phyloP scores from a whole-genome alignment of 2,329 filamentous ascomycete genomes.

The Alternaria postmessia region DNA sequence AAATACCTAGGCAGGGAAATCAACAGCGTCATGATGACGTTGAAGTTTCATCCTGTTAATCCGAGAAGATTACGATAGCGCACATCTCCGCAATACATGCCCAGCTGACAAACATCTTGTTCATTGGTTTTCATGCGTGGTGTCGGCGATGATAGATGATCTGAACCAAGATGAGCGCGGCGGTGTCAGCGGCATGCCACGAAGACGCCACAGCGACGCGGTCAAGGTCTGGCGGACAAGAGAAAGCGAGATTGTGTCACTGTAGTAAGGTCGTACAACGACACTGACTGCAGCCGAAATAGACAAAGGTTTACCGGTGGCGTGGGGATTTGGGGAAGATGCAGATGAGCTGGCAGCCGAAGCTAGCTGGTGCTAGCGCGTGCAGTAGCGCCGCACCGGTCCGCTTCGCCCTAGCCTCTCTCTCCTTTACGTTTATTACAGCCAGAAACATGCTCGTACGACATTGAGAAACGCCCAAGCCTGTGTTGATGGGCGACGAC shows the following conservation, averaged over 20 bases:
- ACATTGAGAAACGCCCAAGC: neutral
- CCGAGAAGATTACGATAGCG: neutral
- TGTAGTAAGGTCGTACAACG: neutral
- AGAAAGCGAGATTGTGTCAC: neutral
- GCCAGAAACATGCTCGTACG: neutral
- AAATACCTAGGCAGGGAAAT: too few species aligned
- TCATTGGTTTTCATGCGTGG: neutral
- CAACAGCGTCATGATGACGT: too few species aligned
- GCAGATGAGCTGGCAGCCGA: neutral
- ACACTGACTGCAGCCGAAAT: neutral
- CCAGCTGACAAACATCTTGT: neutral
- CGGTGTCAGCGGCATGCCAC: neutral
- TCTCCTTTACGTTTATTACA: neutral
- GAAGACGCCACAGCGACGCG: neutral
- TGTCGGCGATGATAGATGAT: neutral
- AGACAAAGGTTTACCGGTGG: neutral
- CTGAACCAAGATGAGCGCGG: neutral
- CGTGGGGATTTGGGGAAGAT: neutral
- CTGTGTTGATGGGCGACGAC: neutral
- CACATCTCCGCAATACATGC: neutral
- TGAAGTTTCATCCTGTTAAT: too few species aligned
- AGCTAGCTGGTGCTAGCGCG: neutral
- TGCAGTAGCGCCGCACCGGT: constrained; percentile 1
- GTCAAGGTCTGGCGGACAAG: neutral
- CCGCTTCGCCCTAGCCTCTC: neutral